Conservation (phyloP, 768 basidiomycete genomes). For the Boletus coccyginus region DNA sequence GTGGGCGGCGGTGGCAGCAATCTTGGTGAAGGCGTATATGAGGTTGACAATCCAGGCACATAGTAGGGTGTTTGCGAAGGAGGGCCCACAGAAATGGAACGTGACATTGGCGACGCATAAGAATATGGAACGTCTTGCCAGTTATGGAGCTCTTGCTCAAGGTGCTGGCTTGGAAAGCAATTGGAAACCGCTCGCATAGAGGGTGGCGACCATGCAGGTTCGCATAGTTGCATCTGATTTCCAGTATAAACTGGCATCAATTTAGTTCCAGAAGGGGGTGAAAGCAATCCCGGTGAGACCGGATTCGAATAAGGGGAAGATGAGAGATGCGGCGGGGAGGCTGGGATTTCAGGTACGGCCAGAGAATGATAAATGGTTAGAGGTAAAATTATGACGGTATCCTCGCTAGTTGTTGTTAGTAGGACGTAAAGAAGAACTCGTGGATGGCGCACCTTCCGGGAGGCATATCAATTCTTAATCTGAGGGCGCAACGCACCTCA, state of each 20-base stretch:
- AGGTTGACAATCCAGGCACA: conserved; percentile 36
- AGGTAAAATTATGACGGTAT: conserved; percentile 62
- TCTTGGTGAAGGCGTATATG: conserved; percentile 18
- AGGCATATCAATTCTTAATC: conserved; percentile 61
- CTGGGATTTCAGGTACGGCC: conserved; percentile 44
- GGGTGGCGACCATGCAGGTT: conserved; percentile 9
- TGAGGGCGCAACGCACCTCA: conserved; percentile 63
- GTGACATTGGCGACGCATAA: conserved; percentile 40
- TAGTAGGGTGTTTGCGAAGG: conserved; percentile 30
- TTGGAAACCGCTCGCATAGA: conserved; percentile 1
- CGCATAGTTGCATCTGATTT: conserved; percentile 6
- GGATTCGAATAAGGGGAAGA: conserved; percentile 20
- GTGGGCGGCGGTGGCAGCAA: conserved; percentile 30
- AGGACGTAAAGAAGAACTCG: conserved; percentile 5
- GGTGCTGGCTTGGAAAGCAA: conserved; percentile 7
- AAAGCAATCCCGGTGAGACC: conserved; percentile 18
- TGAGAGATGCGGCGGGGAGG: conserved; percentile 24
- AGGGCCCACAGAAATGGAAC: conserved; percentile 54
- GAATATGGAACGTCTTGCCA: conserved; percentile 22
- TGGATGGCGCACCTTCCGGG: conserved; percentile 55
- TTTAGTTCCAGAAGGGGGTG: conserved; percentile 23
- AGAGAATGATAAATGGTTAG: conserved; percentile 62
- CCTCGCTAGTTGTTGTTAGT: conserved; percentile 50
- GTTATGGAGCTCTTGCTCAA: conserved; percentile 10
- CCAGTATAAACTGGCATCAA: conserved; percentile 10